A percentile compares a stretch with the other conserved stretches of the same genome.
Evolutionary conservation across 345 rosid genomes (phyloP).

Genomic region (Ailanthus altissimus): DNA sequence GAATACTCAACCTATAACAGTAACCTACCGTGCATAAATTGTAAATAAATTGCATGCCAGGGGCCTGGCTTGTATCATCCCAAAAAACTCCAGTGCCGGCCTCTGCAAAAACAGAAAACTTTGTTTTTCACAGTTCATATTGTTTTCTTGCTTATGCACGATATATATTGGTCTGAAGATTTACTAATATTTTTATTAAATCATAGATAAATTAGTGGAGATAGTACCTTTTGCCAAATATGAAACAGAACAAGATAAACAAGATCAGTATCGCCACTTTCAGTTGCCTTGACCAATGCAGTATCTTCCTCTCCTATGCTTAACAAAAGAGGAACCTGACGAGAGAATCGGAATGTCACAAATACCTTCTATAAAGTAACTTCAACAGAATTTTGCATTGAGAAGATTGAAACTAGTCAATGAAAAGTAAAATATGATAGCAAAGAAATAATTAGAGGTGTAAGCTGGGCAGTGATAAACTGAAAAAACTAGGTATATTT

Average conservation of each 20-base stretch:
- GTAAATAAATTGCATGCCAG: conserved; percentile 85
- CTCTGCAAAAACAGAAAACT: conserved; percentile 55
- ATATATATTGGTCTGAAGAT: not conserved
- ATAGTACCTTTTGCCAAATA: conserved; percentile 88
- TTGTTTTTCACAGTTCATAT: not conserved
- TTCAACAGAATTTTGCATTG: not conserved
- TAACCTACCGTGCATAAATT: conserved; percentile 67
- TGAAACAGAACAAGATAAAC: conserved; percentile 94
- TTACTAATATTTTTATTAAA: not conserved
- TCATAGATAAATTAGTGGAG: not conserved
- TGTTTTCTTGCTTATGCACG: not conserved
- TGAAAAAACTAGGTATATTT: not conserved
- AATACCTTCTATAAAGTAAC: not conserved
- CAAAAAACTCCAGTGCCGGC: conserved; percentile 79
- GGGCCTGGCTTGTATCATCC: conserved; percentile 82
- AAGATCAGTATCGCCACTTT: conserved; percentile 96
- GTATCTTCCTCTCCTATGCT: conserved; percentile 97
- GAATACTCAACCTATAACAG: not conserved
- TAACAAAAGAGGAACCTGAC: conserved; percentile 87
- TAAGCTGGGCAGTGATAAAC: not conserved
- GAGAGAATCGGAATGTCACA: conserved; percentile 1
- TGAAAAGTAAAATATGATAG: not conserved
- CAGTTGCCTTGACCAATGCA: conserved; percentile 86
- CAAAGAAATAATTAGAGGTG: not conserved
- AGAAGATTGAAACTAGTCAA: not conserved